These are phyloP conservation scores for Pseudogymnoascus sp. DNA, from an alignment of 2,329 filamentous ascomycete species.

Conservation along the genomic window DNA sequence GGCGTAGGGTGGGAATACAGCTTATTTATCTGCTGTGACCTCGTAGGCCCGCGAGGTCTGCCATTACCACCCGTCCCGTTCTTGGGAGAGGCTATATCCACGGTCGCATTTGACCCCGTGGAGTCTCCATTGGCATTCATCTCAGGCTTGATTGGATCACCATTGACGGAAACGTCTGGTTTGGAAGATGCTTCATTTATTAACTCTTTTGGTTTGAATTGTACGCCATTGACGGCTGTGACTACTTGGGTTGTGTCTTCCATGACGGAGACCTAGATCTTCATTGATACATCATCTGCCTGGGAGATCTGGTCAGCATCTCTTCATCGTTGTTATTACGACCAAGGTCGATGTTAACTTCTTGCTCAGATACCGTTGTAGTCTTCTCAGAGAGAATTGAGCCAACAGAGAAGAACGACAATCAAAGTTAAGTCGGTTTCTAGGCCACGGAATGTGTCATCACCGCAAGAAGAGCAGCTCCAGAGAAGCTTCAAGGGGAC, in stretches of 20 bases:
- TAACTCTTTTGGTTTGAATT: conserved; percentile 2
- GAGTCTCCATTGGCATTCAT: neutral
- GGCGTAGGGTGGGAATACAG: conserved; percentile 79
- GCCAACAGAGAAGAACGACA: conserved; percentile 53
- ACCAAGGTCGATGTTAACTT: conserved; percentile 10
- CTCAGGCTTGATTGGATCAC: conserved; percentile 4
- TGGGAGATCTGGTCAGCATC: conserved; percentile 13
- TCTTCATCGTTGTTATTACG: conserved; percentile 8
- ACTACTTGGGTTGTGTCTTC: conserved; percentile 9
- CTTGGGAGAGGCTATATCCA: neutral
- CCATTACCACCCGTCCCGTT: neutral
- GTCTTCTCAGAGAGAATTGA: conserved; percentile 60
- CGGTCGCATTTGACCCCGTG: neutral
- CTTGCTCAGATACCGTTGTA: conserved; percentile 95
- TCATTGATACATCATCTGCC: conserved; percentile 2
- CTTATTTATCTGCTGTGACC: conserved; percentile 47
- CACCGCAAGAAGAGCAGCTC: conserved; percentile 34
- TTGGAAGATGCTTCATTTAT: conserved; percentile 7
- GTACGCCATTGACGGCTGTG: conserved; percentile 7
- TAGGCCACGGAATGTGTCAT: conserved; percentile 56
- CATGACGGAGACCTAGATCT: conserved; percentile 9
- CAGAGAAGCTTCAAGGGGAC: neutral
- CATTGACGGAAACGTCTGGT: neutral
- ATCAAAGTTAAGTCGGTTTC: conserved; percentile 39
- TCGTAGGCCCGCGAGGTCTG: conserved; percentile 19